These are phyloP conservation scores for Sordariomycetes sp. DNA, from an alignment of 2,329 filamentous ascomycete species.

Conservation along the genomic window DNA sequence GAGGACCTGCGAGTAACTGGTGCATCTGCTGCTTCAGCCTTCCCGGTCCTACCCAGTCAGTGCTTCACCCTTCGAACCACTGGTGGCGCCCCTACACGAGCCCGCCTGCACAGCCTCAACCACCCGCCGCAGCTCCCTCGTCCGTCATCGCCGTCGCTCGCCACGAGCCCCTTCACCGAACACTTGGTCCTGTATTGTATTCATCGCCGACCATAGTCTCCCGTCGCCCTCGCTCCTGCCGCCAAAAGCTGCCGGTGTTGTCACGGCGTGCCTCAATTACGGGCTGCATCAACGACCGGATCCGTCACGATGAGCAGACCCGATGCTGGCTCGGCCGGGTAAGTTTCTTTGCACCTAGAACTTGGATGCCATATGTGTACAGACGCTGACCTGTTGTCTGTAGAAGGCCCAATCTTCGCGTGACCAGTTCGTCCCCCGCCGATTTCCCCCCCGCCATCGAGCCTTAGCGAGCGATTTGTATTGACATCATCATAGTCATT, in stretches of 20 bases:
- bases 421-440: conserved; percentile 71
- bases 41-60: neutral
- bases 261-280: neutral
- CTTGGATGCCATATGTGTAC: too few species aligned
- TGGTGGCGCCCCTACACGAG: neutral
- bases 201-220: neutral
- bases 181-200: neutral
- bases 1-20: too few species aligned
- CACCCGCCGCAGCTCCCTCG: conserved; percentile 1
- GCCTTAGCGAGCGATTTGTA: conserved; percentile 8
- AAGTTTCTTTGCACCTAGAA: neutral
- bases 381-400: conserved; percentile 5
- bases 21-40: neutral
- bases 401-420: conserved; percentile 78
- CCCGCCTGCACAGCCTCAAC: conserved; percentile 1
- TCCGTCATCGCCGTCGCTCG: neutral
- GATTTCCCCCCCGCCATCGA: conserved; percentile 8
- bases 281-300: neutral
- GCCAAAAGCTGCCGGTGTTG: too few species aligned
- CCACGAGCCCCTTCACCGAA: neutral
- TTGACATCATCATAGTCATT: conserved; percentile 63
- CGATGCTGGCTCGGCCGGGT: conserved; percentile 3
- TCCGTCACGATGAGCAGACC: conserved; percentile 3
- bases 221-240: neutral
- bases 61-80: too few species aligned